Evolutionary conservation across 805 yeast genomes (phyloP).

Genomic region (Starmerella riodocensis): DNA sequence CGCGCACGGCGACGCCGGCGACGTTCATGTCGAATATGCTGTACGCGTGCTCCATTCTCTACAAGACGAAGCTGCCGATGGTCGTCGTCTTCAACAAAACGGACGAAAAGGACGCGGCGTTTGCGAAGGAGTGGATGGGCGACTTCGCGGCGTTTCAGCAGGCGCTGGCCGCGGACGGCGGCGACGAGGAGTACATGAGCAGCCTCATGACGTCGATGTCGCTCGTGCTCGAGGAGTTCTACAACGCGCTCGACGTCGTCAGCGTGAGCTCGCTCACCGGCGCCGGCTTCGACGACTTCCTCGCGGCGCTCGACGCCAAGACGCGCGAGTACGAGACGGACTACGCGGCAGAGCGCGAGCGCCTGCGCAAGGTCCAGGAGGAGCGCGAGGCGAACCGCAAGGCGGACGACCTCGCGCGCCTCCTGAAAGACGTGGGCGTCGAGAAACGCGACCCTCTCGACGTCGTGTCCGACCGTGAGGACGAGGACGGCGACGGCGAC

Average conservation of each 20-base stretch:
- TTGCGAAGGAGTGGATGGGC: constrained; percentile 94
- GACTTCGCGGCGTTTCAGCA: constrained; percentile 74
- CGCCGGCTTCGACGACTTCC: constrained; percentile 81
- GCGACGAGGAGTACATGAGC: constrained; percentile 81
- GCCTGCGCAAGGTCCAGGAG: constrained; percentile 61
- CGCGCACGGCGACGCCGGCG: constrained; percentile 84
- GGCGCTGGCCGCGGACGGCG: constrained; percentile 44
- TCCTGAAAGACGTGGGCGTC: constrained; percentile 81
- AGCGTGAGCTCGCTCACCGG: constrained; percentile 92
- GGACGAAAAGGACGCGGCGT: constrained; percentile 70
- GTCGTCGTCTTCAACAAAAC: constrained; percentile 90
- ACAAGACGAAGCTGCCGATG: constrained; percentile 94
- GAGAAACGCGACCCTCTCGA: constrained; percentile 37
- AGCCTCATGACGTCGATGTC: constrained; percentile 91
- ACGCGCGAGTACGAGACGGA: constrained; percentile 75
- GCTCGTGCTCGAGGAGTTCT: constrained; percentile 89
- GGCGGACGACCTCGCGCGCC: constrained; percentile 51
- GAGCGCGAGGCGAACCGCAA: constrained; percentile 60
- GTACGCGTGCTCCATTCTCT: constrained; percentile 91
- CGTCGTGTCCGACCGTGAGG: constrained; percentile 43
- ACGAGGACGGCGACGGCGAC: constrained; percentile 25
- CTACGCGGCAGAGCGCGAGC: constrained; percentile 76
- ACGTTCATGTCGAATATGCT: constrained; percentile 97
- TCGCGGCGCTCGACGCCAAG: constrained; percentile 72
- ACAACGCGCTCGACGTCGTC: constrained; percentile 80